These are phyloP conservation scores for Aspergillus tubingensis DNA, from an alignment of 2,329 filamentous ascomycete genomes.

Conservation along the genomic window DNA sequence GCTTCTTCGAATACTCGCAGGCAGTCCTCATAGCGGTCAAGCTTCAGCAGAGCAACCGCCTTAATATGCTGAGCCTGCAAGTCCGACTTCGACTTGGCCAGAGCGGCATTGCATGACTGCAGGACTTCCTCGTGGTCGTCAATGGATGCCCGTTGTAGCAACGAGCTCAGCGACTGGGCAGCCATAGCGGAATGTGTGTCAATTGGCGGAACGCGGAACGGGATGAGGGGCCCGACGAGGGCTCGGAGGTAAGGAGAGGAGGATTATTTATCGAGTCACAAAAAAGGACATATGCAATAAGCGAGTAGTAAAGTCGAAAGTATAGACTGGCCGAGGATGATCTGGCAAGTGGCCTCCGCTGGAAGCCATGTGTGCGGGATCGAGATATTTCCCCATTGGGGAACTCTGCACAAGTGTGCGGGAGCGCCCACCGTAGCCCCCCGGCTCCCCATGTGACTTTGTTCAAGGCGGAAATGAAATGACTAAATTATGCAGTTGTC, in stretches of 20 bases:
- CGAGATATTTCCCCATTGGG: slow-evolving; percentile 25
- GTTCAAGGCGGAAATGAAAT: neutral
- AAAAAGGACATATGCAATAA: neutral
- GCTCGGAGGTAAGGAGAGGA: neutral
- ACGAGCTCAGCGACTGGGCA: slow-evolving; percentile 53
- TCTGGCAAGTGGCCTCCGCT: slow-evolving; percentile 8
- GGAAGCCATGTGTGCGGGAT: slow-evolving; percentile 19
- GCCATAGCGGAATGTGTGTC: slow-evolving; percentile 34
- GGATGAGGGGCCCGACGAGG: slow-evolving; percentile 4
- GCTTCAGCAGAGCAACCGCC: slow-evolving; percentile 61
- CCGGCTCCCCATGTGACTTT: neutral
- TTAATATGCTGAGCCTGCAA: slow-evolving; percentile 60
- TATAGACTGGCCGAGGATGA: neutral
- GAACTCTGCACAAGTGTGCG: slow-evolving; percentile 16
- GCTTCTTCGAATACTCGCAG: slow-evolving; percentile 57
- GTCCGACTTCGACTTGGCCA: slow-evolving; percentile 61
- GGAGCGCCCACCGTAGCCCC: slow-evolving; percentile 11
- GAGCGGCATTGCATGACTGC: slow-evolving; percentile 57
- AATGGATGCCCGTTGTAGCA: slow-evolving; percentile 60
- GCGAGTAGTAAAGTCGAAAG: neutral
- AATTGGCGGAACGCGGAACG: neutral
- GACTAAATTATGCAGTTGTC: too few species aligned
- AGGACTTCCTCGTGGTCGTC: slow-evolving; percentile 65
- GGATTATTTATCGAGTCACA: neutral
- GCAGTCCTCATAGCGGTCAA: slow-evolving; percentile 65